phyloP scores from a whole-genome alignment of 148 eudicot genomes.

The Oxyria digyna region DNA sequence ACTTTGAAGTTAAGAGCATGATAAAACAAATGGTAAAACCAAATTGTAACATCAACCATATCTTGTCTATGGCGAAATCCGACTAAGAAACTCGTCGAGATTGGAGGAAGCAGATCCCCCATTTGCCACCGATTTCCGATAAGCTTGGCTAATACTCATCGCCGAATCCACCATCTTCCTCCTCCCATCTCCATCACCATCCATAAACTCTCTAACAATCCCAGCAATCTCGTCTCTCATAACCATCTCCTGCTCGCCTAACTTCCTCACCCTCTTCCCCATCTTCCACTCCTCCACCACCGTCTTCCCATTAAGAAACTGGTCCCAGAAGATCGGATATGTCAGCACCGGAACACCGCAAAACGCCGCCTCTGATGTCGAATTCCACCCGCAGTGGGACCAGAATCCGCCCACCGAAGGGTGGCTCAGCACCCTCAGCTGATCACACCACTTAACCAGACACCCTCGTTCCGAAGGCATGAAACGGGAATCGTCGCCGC shows the following conservation, averaged over 20 bases:
- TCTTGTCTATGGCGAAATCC: not conserved
- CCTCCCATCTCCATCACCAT: not conserved
- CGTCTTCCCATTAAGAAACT: not conserved
- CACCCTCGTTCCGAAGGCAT: not conserved
- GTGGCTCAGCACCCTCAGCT: not conserved
- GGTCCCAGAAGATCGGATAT: conserved; percentile 1
- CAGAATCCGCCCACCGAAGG: conserved; percentile 4
- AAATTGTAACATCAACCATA: too few relatives aligned
- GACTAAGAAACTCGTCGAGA: not conserved
- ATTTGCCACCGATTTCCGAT: not conserved
- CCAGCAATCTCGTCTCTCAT: not conserved
- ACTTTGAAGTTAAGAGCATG: too few relatives aligned
- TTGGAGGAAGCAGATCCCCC: not conserved
- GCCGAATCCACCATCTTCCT: not conserved
- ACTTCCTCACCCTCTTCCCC: conserved; percentile 3
- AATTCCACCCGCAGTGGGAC: conserved; percentile 6
- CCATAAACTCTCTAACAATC: conserved; percentile 1
- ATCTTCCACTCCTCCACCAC: not conserved
- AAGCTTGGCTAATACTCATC: not conserved
- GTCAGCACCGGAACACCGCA: not conserved
- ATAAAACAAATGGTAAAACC: too few relatives aligned
- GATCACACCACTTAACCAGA: not conserved
- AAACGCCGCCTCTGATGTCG: conserved; percentile 2
- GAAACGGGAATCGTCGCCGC: not conserved
- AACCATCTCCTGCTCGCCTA: not conserved